Evolutionary conservation across 306 rosid genomes (phyloP).

Genomic region (Dryas octopetala): DNA sequence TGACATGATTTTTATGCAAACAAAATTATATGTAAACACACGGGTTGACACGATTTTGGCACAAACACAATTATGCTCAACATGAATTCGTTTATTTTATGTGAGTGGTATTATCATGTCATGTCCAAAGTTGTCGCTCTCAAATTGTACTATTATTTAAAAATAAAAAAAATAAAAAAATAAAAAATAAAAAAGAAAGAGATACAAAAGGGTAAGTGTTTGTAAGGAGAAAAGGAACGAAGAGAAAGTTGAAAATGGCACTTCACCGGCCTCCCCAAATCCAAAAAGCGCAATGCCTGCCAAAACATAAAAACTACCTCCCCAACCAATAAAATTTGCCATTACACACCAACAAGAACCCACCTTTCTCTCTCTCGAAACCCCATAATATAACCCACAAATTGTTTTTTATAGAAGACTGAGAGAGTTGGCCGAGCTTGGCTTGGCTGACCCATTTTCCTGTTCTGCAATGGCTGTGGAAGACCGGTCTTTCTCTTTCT

Average conservation of each 20-base stretch:
- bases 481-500: conserved; percentile 20
- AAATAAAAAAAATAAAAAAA: background rate
- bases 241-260: conserved; percentile 74
- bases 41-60: too few relatives aligned
- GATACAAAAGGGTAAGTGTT: conserved; percentile 47
- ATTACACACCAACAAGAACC: conserved; percentile 24
- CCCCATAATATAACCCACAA: conserved; percentile 20
- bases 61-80: too few relatives aligned
- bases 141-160: too few relatives aligned
- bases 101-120: too few relatives aligned
- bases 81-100: too few relatives aligned
- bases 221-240: conserved; percentile 42
- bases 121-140: too few relatives aligned
- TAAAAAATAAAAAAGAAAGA: background rate
- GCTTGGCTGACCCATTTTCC: conserved; percentile 22
- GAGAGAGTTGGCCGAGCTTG: conserved; percentile 16
- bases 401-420: background rate
- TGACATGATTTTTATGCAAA: too few relatives aligned
- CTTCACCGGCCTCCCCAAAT: conserved; percentile 65
- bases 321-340: conserved; percentile 47
- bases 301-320: conserved; percentile 31
- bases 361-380: conserved; percentile 13
- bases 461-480: conserved; percentile 47
- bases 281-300: conserved; percentile 42
- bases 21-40: too few relatives aligned